Evolutionary conservation across 1,139 yeast species (phyloP).

Genomic region (Ogataea hybrid): DNA sequence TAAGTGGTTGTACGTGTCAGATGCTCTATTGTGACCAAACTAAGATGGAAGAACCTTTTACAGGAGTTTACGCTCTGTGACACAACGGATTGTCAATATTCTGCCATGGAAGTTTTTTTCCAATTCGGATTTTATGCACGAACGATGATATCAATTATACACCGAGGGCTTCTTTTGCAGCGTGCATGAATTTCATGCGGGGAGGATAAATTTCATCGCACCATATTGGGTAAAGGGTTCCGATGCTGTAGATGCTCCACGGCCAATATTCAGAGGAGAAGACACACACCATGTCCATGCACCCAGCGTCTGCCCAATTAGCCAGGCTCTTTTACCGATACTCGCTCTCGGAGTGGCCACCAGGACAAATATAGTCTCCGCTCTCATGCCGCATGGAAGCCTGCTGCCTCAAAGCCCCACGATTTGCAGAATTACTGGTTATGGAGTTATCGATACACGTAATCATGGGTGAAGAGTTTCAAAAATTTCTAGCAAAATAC

Average conservation of each 20-base stretch:
- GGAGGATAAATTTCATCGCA: neutral
- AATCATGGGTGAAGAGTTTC: neutral
- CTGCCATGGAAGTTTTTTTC: neutral
- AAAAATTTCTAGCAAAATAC: neutral
- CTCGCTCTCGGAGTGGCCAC: too few relatives aligned
- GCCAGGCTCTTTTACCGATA: neutral
- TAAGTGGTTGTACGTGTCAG: neutral
- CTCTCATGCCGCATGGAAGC: neutral
- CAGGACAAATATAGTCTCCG: neutral
- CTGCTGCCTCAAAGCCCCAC: neutral
- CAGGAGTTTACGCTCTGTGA: neutral
- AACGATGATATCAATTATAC: neutral
- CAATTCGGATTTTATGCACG: neutral
- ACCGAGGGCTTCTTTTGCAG: neutral
- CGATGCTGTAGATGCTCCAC: too few relatives aligned
- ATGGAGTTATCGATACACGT: neutral
- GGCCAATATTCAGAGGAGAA: too few relatives aligned
- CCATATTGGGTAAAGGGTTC: neutral
- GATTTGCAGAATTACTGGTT: neutral
- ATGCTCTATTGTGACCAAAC: neutral
- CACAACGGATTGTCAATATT: neutral
- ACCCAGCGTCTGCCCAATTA: neutral
- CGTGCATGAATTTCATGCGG: neutral
- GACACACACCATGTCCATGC: too few relatives aligned
- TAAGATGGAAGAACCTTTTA: neutral